Evolutionary conservation across 2,329 filamentous ascomycete species (phyloP), one percentile per base, ranked within the genome.

Genomic region (Talaromyces piceae): DNA sequence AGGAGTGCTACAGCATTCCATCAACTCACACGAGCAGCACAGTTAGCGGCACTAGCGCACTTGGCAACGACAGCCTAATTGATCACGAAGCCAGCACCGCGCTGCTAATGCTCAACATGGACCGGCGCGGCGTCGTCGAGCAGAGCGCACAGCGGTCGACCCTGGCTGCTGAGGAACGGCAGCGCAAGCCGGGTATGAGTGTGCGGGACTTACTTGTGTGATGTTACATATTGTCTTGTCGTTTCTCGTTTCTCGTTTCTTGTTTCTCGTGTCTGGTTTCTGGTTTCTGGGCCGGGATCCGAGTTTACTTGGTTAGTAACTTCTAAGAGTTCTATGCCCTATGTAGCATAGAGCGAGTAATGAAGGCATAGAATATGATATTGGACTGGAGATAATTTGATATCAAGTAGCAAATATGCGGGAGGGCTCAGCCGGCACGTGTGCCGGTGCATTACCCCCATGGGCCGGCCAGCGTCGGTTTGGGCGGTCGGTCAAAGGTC

Each of bases 81-180:
- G 85, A 88, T 56, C 84, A 90, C 54, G 88, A 93, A 66, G 91
- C 89, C 1, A 93, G 89, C 6, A 85, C 88, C 11, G 91, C 90
- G 3, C 67, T 95, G 59, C 69, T 95, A 65, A 95, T 95, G 90
- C 73, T 96, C 53, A 94, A 91, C 58, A 82, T 77, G 49, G 89
- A 93, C 65, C 80, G 88, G 37, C 77, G 88, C 30, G 77, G 75
- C 31, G 61, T 26, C 44, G 26, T 41, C 25, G 28, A 48, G 3
- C 18, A 41, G 37, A 37, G 23, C 18, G 39, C 16, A n/a, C 48
- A 43, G 18, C 39, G 39, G 16, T 26, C 30, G 33, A 18, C 47
- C 6, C 22, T 23, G 8, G 47, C 47, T 18, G 18, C 51, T 43
- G 46, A 43, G 20, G 61, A 61, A 6, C 52, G 58, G 5, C 61